phyloP scores from a whole-genome alignment of 1,139 yeast genomes.

The Nakaseomyces bracarensis region DNA sequence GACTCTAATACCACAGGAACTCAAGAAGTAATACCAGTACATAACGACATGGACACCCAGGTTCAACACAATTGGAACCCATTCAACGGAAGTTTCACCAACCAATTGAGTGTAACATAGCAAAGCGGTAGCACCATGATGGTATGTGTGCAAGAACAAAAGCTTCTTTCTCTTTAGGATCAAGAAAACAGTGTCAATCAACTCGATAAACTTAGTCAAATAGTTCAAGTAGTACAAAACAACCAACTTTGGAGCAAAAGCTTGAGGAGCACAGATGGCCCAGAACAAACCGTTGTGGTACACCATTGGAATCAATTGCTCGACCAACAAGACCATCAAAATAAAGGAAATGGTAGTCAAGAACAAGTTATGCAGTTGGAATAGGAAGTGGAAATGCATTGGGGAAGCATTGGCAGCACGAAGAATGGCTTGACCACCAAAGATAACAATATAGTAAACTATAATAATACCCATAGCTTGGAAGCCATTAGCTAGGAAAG shows the following conservation, averaged over 20 bases:
- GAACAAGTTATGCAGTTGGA: constrained; percentile 73
- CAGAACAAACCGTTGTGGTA: constrained; percentile 69
- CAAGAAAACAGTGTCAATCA: constrained; percentile 84
- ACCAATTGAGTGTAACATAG: constrained; percentile 89
- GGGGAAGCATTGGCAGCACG: constrained; percentile 50
- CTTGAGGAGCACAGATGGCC: constrained; percentile 70
- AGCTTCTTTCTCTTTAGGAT: constrained; percentile 87
- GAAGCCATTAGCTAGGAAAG: constrained; percentile 60
- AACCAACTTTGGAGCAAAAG: constrained; percentile 83
- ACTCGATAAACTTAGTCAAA: constrained; percentile 71
- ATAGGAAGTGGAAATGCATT: constrained; percentile 60
- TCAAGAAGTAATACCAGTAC: constrained; percentile 96
- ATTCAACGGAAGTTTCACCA: constrained; percentile 84
- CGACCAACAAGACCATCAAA: constrained; percentile 61
- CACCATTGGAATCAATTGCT: constrained; percentile 80
- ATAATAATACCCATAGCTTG: constrained; percentile 58
- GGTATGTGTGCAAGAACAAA: constrained; percentile 88
- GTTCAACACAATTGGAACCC: constrained; percentile 91
- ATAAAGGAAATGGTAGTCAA: constrained; percentile 64
- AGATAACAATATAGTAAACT: constrained; percentile 68
- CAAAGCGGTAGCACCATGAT: constrained; percentile 97
- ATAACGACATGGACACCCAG: constrained; percentile 90
- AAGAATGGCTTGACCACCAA: constrained; percentile 67
- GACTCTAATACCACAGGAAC: constrained; percentile 89
- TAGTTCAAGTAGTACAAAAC: constrained; percentile 75